Percentiles rank a stretch among this genome's conserved stretches.
Conservation (phyloP, 208 protist species). For the Leishmania tarentolae region DNA sequence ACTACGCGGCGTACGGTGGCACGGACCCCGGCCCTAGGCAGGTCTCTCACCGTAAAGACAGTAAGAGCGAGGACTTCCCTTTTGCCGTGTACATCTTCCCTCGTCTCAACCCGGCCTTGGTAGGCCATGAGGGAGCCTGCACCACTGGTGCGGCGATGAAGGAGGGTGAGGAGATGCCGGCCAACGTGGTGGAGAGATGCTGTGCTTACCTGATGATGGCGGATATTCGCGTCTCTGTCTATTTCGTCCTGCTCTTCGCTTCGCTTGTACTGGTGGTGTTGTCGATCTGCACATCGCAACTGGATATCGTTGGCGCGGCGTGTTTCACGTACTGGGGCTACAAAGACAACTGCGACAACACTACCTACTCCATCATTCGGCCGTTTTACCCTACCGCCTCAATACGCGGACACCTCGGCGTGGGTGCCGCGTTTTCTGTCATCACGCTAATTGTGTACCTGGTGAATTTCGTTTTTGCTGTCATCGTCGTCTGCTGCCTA, state of each 20-base stretch:
- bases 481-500: slow-evolving; percentile 40
- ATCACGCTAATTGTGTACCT: slow-evolving; percentile 51
- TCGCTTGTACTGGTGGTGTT: slow-evolving; percentile 45
- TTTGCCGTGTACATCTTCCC: slow-evolving; percentile 38
- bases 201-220: slow-evolving; percentile 40
- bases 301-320: slow-evolving; percentile 33
- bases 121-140: slow-evolving; percentile 28
- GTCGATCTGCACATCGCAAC: slow-evolving; percentile 53
- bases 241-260: slow-evolving; percentile 37
- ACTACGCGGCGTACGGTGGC: background rate
- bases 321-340: slow-evolving; percentile 86
- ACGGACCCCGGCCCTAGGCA: background rate
- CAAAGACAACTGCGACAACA: slow-evolving; percentile 65
- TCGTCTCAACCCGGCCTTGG: slow-evolving; percentile 46
- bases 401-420: slow-evolving; percentile 39
- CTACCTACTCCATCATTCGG: slow-evolving; percentile 40
- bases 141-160: slow-evolving; percentile 4
- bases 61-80: slow-evolving; percentile 23
- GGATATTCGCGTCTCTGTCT: slow-evolving; percentile 41
- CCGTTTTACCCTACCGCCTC: slow-evolving; percentile 36
- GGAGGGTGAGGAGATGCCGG: slow-evolving; percentile 23
- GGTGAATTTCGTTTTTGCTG: slow-evolving; percentile 27
- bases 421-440: slow-evolving; percentile 63
- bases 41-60: background rate
- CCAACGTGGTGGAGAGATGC: slow-evolving; percentile 43